Evolutionary conservation across 176 grass and related monocot genomes (phyloP), one percentile per base, ranked within the genome.

Genomic region (Oryza longistaminata): DNA sequence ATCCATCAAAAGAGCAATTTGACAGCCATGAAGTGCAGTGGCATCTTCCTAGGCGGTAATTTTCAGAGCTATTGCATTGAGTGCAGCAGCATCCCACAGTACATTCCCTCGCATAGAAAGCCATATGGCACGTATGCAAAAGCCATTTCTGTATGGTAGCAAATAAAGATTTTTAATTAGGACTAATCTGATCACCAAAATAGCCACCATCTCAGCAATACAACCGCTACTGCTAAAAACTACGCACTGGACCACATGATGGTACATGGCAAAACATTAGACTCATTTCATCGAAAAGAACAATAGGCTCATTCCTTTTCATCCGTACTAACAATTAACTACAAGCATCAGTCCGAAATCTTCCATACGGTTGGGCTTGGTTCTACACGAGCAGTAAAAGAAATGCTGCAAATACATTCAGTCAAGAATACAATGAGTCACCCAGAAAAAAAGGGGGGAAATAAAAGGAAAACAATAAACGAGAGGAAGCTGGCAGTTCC

Each of bases 401-500:
- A 58, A 9, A 6, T 19, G 67, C 17, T 58, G 53, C 5, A 58
- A 21, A 58, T 85, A 79, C 35, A 70, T 71, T 49, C 14, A 71
- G 0, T 21, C 21, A 24, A 25, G 84, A 78, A 79, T 79, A 70
- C 89, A 46, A 80, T 49, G 70, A 75, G 80, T 3, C 71, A 34
- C 35, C 42, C 33, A 24, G 10, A 81, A 83, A 84, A 66, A 1
- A 31, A 6, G 27, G 17, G 66, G 21, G 58, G 44, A 67, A 46
- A 4, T 11, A 12, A 45, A 74, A 83, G 29, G 34, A 13, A 15
- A 82, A 21, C 14, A 86, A 86, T 86, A 90, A 86, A 81, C 70
- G 81, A 64, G 71, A 66, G 85, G 80, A 84, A 85, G 85, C 71
- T 81, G 85, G 76, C 89, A 84, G 89, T 91, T 84, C 70, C 85